Base-by-base conservation (phyloP, 176 grass and related monocot species). In the Eleusine coracana region DNA sequence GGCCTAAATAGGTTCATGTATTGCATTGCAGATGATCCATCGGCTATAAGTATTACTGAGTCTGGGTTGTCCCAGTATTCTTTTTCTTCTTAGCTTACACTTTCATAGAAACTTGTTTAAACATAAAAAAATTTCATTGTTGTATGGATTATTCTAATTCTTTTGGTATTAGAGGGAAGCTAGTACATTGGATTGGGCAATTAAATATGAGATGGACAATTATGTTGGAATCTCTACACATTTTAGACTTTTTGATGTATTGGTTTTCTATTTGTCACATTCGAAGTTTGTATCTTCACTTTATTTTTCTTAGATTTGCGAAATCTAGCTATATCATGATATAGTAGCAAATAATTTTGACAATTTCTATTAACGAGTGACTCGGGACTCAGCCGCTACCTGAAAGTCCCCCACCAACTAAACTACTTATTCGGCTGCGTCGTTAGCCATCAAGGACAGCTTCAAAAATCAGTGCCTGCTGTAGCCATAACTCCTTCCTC, bases 11-110 rank as follows among this genome's bases (percentile, higher is more conserved):
- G 44, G 12, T 59, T 76, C 44, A 76, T 83, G 67, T 42, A 46
- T 46, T 73, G 31, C 14, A 66, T 46, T 88, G 63, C 31, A 66
- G 62, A 86, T 77, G 62, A 59, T 36, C 9, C 69, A 66, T 66
- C 29, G 29, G 31, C 14, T 66, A 37, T 66, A 63, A 89, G 40
- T 89, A 39, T 77, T 77, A 56, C 45, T 58, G 39, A 70, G 0
- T 51, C 79, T 85, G 64, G 54, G 12, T 2, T 81, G 13, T 16
- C 67, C 72, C 7, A 76, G 20, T 39, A 59, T 28, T 65, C 66
- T 82, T 55, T 66, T 72, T 66, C 70, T n/a, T 65, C 60, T 63
- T 5, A 6, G 27, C 5, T 77, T 77, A 18, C 10, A 45, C 54
- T 77, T 71, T 10, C 49, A 48, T 77, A 58, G 13, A 5, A 73